phyloP scores from a whole-genome alignment of 257 asterid genomes.

The Primulina huaijiensis region DNA sequence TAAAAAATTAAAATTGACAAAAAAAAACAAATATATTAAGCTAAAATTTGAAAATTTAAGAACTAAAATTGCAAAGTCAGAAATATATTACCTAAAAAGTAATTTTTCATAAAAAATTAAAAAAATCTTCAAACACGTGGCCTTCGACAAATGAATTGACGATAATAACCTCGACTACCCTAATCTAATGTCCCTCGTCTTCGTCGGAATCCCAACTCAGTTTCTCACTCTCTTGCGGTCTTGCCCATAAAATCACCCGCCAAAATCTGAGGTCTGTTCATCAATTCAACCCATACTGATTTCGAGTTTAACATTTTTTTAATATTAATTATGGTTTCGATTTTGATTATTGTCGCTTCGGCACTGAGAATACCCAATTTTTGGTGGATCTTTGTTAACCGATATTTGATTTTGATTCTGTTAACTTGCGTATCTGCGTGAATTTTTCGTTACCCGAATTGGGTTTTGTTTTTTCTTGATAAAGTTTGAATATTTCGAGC shows the following conservation, averaged over 20 bases:
- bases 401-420: not conserved
- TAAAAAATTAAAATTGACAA: no score
- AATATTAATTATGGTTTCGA: not conserved
- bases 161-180: conserved; percentile 22
- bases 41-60: no score
- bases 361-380: not conserved
- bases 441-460: not conserved
- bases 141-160: not conserved
- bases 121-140: not conserved
- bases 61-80: no score
- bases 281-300: not conserved
- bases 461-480: not conserved
- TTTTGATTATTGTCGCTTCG: not conserved
- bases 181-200: conserved; percentile 25
- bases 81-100: no score
- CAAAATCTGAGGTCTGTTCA: conserved; percentile 29
- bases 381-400: not conserved
- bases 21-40: no score
- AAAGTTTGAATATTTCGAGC: not conserved
- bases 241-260: conserved; percentile 10
- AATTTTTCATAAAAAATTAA: no score
- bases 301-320: not conserved
- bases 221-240: not conserved
- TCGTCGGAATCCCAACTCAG: conserved; percentile 26
- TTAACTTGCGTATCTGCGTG: not conserved